A percentile compares a stretch with the other conserved stretches of the same genome.
Evolutionary conservation across 2,329 filamentous ascomycete species (phyloP).

Genomic region (Ceratocystis diversiconidia): DNA sequence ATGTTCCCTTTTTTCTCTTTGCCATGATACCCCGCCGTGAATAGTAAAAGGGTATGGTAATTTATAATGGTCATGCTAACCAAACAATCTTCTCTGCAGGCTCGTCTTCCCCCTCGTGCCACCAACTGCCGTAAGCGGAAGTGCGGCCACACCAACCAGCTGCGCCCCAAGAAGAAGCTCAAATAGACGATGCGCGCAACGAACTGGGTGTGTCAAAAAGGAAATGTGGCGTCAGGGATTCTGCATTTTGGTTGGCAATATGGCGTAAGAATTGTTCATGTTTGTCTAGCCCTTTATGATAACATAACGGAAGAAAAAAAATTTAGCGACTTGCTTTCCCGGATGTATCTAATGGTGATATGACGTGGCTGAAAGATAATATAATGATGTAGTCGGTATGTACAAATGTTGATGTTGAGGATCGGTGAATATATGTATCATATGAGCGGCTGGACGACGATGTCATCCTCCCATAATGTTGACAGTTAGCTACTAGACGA

Average conservation of each 20-base stretch:
- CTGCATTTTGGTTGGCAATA: constrained; percentile 19
- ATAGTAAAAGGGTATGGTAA: no score
- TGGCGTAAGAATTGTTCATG: constrained; percentile 17
- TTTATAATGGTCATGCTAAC: neutral
- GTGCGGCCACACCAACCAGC: constrained; percentile 99
- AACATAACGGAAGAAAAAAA: constrained; percentile 21
- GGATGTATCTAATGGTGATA: neutral
- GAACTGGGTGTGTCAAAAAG: constrained; percentile 22
- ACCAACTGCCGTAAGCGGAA: constrained; percentile 99
- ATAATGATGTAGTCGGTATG: no score
- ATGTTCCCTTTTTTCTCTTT: constrained; percentile 31
- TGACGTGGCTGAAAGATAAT: neutral
- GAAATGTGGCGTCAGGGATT: constrained; percentile 32
- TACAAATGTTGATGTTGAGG: neutral
- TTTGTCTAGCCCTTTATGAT: constrained; percentile 20
- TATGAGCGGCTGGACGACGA: neutral
- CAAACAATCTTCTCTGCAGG: constrained; percentile 26
- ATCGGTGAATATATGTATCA: neutral
- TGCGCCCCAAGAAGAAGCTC: constrained; percentile 99
- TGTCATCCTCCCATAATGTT: no score
- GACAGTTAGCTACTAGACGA: no score
- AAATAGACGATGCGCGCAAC: constrained; percentile 41
- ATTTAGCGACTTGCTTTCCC: constrained; percentile 18
- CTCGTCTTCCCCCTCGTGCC: constrained; percentile 87
- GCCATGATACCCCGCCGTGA: neutral